These are phyloP conservation scores for Persicaria maculosa DNA, from an alignment of 148 eudicot genomes.

Conservation along the genomic window DNA sequence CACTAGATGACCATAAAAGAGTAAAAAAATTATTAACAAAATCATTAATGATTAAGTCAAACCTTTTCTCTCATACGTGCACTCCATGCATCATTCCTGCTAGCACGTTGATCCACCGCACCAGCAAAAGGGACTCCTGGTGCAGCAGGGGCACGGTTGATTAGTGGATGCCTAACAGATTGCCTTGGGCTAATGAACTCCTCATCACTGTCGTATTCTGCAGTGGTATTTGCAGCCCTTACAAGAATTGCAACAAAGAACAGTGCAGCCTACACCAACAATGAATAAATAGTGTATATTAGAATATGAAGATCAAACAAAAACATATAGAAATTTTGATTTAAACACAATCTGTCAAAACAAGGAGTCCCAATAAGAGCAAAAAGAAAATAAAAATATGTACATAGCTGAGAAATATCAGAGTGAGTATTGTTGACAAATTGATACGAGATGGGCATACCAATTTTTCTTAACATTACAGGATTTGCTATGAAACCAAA, in stretches of 20 bases:
- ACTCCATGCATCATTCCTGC: constrained; percentile 96
- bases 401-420: background rate
- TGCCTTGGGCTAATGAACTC: constrained; percentile 81
- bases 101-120: constrained; percentile 55
- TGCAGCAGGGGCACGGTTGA: constrained; percentile 40
- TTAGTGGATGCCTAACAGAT: constrained; percentile 73
- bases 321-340: background rate
- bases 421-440: background rate
- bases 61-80: constrained; percentile 98
- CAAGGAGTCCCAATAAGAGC: background rate
- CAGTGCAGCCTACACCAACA: constrained; percentile 44
- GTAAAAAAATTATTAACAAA: background rate
- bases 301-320: background rate
- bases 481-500: background rate
- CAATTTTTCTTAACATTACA: background rate
- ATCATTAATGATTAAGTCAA: background rate
- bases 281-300: background rate
- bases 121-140: constrained; percentile 65
- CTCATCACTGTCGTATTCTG: constrained; percentile 90
- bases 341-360: background rate
- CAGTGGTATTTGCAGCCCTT: constrained; percentile 75
- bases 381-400: background rate
- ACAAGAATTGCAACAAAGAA: constrained; percentile 74
- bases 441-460: no score
- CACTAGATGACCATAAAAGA: no score